Base-by-base conservation (phyloP, 257 asterid species). In the Orobanche coerulescens region DNA sequence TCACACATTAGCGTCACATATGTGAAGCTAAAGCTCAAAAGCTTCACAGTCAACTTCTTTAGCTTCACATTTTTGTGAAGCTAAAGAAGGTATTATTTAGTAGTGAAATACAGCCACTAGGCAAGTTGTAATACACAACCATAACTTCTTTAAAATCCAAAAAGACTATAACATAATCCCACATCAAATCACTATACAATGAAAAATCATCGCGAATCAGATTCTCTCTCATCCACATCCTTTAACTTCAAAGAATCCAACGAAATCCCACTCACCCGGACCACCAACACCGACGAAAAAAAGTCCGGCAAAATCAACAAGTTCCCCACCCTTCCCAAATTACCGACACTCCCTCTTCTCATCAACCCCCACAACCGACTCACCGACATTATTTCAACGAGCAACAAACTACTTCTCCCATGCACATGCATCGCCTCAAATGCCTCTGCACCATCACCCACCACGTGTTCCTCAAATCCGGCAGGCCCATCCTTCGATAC, bases 271-370 rank as follows among this genome's bases (percentile, higher is more conserved):
- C 72, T 20, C 15, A 75, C 55, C 64, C 59, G 44, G n/a, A 83
- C 85, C 44, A 84, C 82, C 70, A 84, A 22, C 16, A 81, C 80
- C 0, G 91, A 84, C 12, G 85, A 64, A 2, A 65, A 61, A 30
- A 81, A 83, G 1, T 63, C 75, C 0, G 78, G 58, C 4, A 71
- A 73, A 6, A 74, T 67, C 69, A 84, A 43, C 71, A 79, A 51
- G 62, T 73, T 81, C 2, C 82, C 86, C 6, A 79, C 64, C 0
- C 84, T 76, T 4, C 88, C 92, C 40, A 84, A 40, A n/a, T 19
- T 81, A 84, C 0, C 82, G 81, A 58, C 78, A 81, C 5, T 78
- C 88, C 2, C 46, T 61, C 22, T 14, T 63, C 24, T 7, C 44
- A 36, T 63, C 58, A 6, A 77, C 58, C 3, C 76, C 73, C 13